These are phyloP conservation scores for Irpex lacteus DNA, from an alignment of 1,284 basidiomycete genomes.

Conservation along the genomic window DNA sequence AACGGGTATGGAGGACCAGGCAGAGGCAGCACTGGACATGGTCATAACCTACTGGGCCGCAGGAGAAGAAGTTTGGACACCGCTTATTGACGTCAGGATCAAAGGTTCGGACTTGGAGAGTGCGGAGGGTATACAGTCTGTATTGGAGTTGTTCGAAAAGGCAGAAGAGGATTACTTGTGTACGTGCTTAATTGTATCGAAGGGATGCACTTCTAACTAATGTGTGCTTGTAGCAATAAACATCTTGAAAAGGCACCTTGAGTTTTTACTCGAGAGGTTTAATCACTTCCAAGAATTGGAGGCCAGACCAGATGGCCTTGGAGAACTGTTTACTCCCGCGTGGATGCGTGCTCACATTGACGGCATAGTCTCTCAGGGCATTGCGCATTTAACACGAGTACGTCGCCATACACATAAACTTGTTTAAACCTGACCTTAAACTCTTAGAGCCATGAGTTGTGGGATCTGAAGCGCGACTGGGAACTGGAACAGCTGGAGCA, in stretches of 20 bases:
- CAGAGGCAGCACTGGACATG: slow-evolving; percentile 64
- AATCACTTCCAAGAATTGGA: slow-evolving; percentile 43
- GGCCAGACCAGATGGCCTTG: slow-evolving; percentile 45
- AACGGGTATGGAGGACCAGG: slow-evolving; percentile 55
- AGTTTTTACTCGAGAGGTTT: slow-evolving; percentile 62
- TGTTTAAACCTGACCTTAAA: slow-evolving; percentile 1
- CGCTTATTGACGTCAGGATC: slow-evolving; percentile 55
- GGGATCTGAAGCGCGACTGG: slow-evolving; percentile 76
- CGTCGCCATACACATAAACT: background rate
- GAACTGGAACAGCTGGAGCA: slow-evolving; percentile 61
- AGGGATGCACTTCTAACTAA: slow-evolving; percentile 17
- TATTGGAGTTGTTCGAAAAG: slow-evolving; percentile 62
- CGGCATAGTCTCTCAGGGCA: slow-evolving; percentile 55
- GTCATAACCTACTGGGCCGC: slow-evolving; percentile 59
- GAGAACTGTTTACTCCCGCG: slow-evolving; percentile 50
- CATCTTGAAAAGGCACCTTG: slow-evolving; percentile 65
- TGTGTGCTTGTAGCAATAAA: slow-evolving; percentile 58
- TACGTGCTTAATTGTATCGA: slow-evolving; percentile 38
- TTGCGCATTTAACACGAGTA: slow-evolving; percentile 58
- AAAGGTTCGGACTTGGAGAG: slow-evolving; percentile 45
- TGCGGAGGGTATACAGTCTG: slow-evolving; percentile 48
- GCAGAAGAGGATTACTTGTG: slow-evolving; percentile 84
- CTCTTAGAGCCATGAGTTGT: slow-evolving; percentile 65
- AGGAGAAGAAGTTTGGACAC: slow-evolving; percentile 66
- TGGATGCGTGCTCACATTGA: slow-evolving; percentile 59